Evolutionary conservation across 306 rosid species (phyloP), one percentile per base, ranked within the genome.

Genomic region (Herpetospermum pedunculosum): DNA sequence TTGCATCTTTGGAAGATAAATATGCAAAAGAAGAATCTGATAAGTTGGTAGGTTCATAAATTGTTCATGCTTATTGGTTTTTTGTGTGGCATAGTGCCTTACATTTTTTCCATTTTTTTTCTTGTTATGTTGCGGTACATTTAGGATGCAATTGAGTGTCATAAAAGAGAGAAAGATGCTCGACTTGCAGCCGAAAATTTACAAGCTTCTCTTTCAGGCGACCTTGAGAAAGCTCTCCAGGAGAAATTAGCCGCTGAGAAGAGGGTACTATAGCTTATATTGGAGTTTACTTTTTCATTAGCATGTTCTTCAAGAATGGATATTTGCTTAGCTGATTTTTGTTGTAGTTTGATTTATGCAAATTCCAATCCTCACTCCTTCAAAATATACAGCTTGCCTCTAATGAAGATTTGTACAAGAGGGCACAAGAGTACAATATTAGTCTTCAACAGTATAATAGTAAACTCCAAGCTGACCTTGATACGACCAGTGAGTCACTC

Each of bases 361-460:
- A 70, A 70, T 25, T 67, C 53, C 19, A 26, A 37, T 40, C 35
- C 57, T 29, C 74, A 13, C 14, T 67, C 37, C 18, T 63, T 77
- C 37, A 35, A 9, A 6, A 25, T 63, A 65, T 85, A 77, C 83
- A 94, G 99, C 92, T 90, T 68, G 83, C 82, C 75, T 83, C 92
- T 41, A 85, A 81, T 57, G 97, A 91, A 78, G 92, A 89, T 76
- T 76, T 88, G 81, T 87, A 91, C 88, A 88, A 84, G 49, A 85
- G 91, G 65, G 87, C 89, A 6, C 92, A 94, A 73, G 97, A 94
- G 86, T 94, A 89, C 73, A 94, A 94, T 73, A 88, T 88, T 81
- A 87, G 92, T 77, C 81, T 93, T 37, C 98, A 93, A 29, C 93
- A 86, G 79, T 90, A 91, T 76, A 93, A 89, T 21, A 84, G 91